phyloP scores from a whole-genome alignment of 176 grass and related monocot species.

The Musa acuminata region DNA sequence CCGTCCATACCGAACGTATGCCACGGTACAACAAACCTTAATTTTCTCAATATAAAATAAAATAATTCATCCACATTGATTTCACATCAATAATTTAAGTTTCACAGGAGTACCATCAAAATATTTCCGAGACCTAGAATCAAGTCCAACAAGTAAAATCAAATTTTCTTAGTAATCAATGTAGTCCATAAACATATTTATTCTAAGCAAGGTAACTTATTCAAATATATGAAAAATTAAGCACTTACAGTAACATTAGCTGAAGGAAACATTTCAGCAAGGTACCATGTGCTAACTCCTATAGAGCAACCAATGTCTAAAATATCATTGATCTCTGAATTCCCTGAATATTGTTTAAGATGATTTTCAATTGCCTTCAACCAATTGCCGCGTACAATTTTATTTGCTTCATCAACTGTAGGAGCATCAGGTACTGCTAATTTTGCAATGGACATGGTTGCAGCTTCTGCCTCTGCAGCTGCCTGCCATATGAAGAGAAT shows the following conservation, averaged over 20 bases:
- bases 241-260: constrained; percentile 54
- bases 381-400: constrained; percentile 58
- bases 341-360: constrained; percentile 36
- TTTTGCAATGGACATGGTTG: constrained; percentile 81
- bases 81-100: too few relatives aligned
- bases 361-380: constrained; percentile 57
- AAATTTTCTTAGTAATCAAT: too few relatives aligned
- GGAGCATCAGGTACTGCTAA: constrained; percentile 59
- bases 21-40: too few relatives aligned
- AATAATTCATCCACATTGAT: too few relatives aligned
- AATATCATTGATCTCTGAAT: constrained; percentile 48
- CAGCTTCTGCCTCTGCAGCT: constrained; percentile 76
- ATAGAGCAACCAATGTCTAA: constrained; percentile 84
- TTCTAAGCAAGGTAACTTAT: too few relatives aligned
- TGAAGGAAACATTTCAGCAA: constrained; percentile 61
- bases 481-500: constrained; percentile 35
- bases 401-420: constrained; percentile 53
- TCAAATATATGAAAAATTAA: too few relatives aligned
- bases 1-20: too few relatives aligned
- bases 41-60: too few relatives aligned
- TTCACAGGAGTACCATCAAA: too few relatives aligned
- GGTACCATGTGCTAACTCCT: constrained; percentile 67
- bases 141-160: too few relatives aligned
- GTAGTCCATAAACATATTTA: too few relatives aligned
- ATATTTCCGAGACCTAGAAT: too few relatives aligned